Conservation (phyloP, 805 yeast species). For the Priceomyces haplophilus region DNA sequence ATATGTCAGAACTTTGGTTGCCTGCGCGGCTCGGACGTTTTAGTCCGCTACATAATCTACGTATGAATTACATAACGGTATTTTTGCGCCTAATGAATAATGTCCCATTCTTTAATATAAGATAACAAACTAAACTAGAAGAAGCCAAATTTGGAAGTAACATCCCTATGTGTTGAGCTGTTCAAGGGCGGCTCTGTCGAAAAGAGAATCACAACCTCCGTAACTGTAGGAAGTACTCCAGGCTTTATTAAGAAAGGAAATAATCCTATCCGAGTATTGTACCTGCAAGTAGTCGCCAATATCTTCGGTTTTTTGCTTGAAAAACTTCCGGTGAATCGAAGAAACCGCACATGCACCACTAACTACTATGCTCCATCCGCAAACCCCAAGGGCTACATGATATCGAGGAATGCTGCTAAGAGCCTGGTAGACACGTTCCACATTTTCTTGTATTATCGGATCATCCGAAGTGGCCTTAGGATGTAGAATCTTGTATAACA, state of each 20-base stretch:
- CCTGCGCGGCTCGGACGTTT: too few species aligned
- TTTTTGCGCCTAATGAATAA: too few species aligned
- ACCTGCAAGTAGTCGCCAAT: not conserved
- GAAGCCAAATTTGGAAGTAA: too few species aligned
- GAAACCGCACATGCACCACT: conserved; percentile 1
- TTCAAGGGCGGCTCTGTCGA: not conserved
- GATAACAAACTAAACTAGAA: too few species aligned
- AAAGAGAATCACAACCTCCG: not conserved
- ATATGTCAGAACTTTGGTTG: too few species aligned
- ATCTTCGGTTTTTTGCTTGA: not conserved
- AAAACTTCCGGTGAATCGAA: not conserved
- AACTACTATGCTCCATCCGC: conserved; percentile 1
- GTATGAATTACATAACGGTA: too few species aligned
- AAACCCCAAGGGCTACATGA: not conserved
- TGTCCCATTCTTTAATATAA: too few species aligned
- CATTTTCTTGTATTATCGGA: not conserved
- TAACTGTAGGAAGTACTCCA: not conserved
- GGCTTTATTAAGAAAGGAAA: not conserved
- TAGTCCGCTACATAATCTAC: too few species aligned
- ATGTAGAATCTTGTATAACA: not conserved
- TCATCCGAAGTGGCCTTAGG: not conserved
- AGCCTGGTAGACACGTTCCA: not conserved
- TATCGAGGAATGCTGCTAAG: not conserved
- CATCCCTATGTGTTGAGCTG: not conserved
- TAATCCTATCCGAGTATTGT: not conserved